Percentiles rank a stretch among this genome's conserved stretches.
phyloP scores from a whole-genome alignment of 176 grass and related monocot species.

The Saccharum spontaneum region DNA sequence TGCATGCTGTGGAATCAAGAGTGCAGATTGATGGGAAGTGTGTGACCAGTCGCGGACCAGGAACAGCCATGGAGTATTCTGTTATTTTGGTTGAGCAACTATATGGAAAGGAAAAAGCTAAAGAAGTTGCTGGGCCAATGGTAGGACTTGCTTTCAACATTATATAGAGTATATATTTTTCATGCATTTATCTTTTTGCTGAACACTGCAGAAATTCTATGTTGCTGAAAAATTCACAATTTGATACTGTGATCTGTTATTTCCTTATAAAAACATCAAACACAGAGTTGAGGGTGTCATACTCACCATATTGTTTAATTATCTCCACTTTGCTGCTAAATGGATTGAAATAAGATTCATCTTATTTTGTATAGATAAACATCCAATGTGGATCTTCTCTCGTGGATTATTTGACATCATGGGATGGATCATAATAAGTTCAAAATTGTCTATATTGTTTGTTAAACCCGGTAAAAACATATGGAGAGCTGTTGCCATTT shows the following conservation, averaged over 20 bases:
- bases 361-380: background rate
- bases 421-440: background rate
- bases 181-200: background rate
- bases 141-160: constrained; percentile 43
- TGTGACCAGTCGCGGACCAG: constrained; percentile 67
- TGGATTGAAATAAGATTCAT: background rate
- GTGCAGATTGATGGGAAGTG: constrained; percentile 74
- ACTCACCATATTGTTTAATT: background rate
- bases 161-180: background rate
- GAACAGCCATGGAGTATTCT: constrained; percentile 74
- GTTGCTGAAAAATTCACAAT: background rate
- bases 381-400: constrained; percentile 6
- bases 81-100: constrained; percentile 65
- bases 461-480: background rate
- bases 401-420: background rate
- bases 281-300: background rate
- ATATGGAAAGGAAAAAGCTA: constrained; percentile 72
- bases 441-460: background rate
- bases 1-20: constrained; percentile 63
- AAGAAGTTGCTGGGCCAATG: constrained; percentile 69
- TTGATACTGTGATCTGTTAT: background rate
- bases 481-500: background rate
- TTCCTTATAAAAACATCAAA: background rate
- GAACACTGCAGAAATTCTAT: background rate
- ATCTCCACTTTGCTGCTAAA: background rate